Base-by-base conservation (phyloP, 768 basidiomycete genomes). In the Rhizopogon rudus region DNA sequence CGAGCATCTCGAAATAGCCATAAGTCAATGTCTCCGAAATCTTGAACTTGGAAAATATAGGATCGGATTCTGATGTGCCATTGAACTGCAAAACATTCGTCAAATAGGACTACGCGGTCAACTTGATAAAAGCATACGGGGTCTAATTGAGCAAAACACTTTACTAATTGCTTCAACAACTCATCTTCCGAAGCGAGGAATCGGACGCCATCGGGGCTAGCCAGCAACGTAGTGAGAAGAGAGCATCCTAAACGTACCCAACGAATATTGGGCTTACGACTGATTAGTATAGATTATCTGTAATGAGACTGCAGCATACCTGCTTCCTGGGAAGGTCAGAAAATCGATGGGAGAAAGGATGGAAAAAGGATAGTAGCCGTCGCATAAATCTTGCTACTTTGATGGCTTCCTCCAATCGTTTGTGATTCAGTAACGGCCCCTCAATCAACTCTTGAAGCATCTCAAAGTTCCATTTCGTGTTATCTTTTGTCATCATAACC, bases 1-100 rank as follows among this genome's bases (percentile, higher is more conserved):
- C 96, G 3, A 99, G 79, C 87, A 99, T 94, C 63, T 97, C 93
- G 60, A 99, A 83, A 69, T 98, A 98, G 0, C 94, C 96, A 61
- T 83, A 89, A 0, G 92, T 91, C 62, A 99, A 71, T 0, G 93
- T 93, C 16, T 87, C 85, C 40, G 86, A 78, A 46, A 98, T 79
- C 6, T 92, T 80, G 60, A 84, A 80, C 66, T 88, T 89, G 1
- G 94, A 93, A 63, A 98, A 93, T 50, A 91, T 80, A 0, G 89
- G 86, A 63, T 92, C 90, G 7, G 86, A 81, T 54, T 83, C 84
- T 0, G 86, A 83, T 9, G 79, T 75, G 9, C 84, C 82, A 60
- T 88, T 89, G 63, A 86, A 87, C 89, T 92, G 52, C 22, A 25
- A 44, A 39, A 33, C 17, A 5, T 22, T 54, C 29, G 17, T 35